Evolutionary conservation across 2,329 filamentous ascomycete species (phyloP), one percentile per base, ranked within the genome.

Genomic region (Colletotrichum gloeosporioides): DNA sequence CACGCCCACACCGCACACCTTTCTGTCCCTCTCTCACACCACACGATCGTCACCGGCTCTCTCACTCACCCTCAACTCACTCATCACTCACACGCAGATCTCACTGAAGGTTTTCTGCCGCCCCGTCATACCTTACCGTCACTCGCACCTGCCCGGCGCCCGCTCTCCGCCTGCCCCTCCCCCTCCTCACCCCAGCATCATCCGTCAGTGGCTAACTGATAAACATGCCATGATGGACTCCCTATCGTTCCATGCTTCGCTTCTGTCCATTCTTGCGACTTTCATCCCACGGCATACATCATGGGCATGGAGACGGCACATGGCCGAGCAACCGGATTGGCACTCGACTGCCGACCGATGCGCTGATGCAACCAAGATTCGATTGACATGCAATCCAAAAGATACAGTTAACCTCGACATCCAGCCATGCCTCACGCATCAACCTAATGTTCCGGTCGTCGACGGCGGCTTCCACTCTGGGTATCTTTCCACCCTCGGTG

Each of bases 151-250:
- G 25, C 22, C 64, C 34, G 31, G 18, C 25, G 18, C 8, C 27
- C 34, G 31, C 32, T 27, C 34, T 73, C 61, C 70, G 59, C 69
- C 67, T 69, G 39, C 70, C 65, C 64, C 59, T 62, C 63, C 65
- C 61, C 27, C 66, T 69, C 66, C 53, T 68, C 69, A 53, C 36
- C 62, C 71, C 71, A 66, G 62, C 66, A 59, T 57, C 55, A 63
- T 62, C 55, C 59, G 71, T 75, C 49, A 44, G 71, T 71, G 75
- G 71, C 75, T 72, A 74, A 75, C 49, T 44, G 59, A 77, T 62
- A 13, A 71, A 75, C 65, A 77, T 70, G 49, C 71, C 34, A 75
- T 74, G 75, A 71, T 77, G 75, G 29, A 49, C 39, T 68, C 32
- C 16, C 57, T 44, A 76, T 76, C 55, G 69, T 63, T 72, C 32